Evolutionary conservation across 768 basidiomycete genomes (phyloP).

Genomic region (Suillus paluster): DNA sequence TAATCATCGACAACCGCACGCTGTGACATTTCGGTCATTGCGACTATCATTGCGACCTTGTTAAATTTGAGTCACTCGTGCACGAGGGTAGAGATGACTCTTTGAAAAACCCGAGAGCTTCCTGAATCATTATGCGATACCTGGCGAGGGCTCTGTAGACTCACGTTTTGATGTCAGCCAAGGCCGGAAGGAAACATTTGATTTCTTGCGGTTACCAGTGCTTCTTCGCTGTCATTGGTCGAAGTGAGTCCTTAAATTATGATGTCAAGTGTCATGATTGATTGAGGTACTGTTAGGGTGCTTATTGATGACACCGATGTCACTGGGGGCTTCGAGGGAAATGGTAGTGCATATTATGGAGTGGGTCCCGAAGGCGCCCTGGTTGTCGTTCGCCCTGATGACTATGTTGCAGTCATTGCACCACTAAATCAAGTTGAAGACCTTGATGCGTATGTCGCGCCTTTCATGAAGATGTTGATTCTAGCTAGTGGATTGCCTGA

Average conservation of each 20-base stretch:
- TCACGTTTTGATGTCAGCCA: slow-evolving; percentile 35
- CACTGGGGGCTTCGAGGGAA: slow-evolving; percentile 49
- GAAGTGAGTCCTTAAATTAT: slow-evolving; percentile 34
- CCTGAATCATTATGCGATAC: slow-evolving; percentile 27
- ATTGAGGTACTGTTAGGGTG: slow-evolving; percentile 43
- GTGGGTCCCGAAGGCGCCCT: slow-evolving; percentile 31
- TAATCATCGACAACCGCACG: too few species aligned
- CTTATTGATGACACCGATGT: slow-evolving; percentile 60
- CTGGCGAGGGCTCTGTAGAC: slow-evolving; percentile 25
- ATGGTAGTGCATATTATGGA: slow-evolving; percentile 61
- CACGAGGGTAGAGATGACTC: too few species aligned
- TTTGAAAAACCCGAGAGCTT: slow-evolving; percentile 27
- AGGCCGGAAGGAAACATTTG: slow-evolving; percentile 35
- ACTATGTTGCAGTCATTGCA: slow-evolving; percentile 62
- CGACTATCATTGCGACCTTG: too few species aligned
- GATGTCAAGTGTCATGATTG: background rate
- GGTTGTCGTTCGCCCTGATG: slow-evolving; percentile 41
- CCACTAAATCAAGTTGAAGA: slow-evolving; percentile 44
- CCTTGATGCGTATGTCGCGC: slow-evolving; percentile 52
- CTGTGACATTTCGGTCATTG: too few species aligned
- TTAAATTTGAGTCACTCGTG: too few species aligned
- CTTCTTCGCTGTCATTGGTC: slow-evolving; percentile 45
- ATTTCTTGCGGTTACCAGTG: slow-evolving; percentile 35
- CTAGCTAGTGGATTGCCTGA: too few species aligned
- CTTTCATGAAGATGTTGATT: slow-evolving; percentile 33